Percentiles rank a stretch among this genome's conserved stretches.
These are phyloP conservation scores for Spergularia bocconei DNA, from an alignment of 148 eudicot species.

Conservation along the genomic window DNA sequence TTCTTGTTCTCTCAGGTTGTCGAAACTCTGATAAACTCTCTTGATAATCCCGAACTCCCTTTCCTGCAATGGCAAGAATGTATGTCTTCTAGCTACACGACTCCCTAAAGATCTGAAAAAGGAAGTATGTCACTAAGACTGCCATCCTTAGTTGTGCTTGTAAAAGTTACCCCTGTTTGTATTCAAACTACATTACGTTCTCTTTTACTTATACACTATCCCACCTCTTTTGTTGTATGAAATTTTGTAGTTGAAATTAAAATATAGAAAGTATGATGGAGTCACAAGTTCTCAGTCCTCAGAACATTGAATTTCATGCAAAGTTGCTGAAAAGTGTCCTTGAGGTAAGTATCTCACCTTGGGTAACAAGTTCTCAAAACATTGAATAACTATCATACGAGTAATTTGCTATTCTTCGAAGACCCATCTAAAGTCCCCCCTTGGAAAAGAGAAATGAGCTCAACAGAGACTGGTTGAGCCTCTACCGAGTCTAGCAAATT, in stretches of 20 bases:
- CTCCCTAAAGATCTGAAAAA: constrained; percentile 87
- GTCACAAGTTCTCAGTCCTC: constrained; percentile 49
- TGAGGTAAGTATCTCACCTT: constrained; percentile 53
- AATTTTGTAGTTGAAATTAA: constrained; percentile 68
- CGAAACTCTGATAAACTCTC: constrained; percentile 74
- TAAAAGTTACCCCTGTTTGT: not conserved
- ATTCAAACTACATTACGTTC: not conserved
- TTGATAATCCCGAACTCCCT: constrained; percentile 94
- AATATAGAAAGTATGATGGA: constrained; percentile 58
- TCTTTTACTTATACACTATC: not conserved
- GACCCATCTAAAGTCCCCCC: constrained; percentile 69
- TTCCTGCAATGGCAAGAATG: constrained; percentile 99
- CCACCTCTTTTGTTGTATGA: constrained; percentile 14
- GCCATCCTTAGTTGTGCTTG: constrained; percentile 1
- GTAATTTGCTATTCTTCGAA: constrained; percentile 23
- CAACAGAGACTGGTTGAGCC: constrained; percentile 93
- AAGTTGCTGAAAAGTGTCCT: constrained; percentile 68
- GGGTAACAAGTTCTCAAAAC: not conserved
- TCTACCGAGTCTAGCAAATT: constrained; percentile 80
- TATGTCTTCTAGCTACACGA: constrained; percentile 78
- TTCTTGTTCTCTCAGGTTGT: constrained; percentile 55
- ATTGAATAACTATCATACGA: constrained; percentile 6
- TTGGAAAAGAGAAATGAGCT: constrained; percentile 82
- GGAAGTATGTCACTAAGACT: constrained; percentile 40
- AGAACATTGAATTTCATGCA: constrained; percentile 84